Conservation (phyloP, 352 stramenopile species). For the Pythium sukuiense region DNA sequence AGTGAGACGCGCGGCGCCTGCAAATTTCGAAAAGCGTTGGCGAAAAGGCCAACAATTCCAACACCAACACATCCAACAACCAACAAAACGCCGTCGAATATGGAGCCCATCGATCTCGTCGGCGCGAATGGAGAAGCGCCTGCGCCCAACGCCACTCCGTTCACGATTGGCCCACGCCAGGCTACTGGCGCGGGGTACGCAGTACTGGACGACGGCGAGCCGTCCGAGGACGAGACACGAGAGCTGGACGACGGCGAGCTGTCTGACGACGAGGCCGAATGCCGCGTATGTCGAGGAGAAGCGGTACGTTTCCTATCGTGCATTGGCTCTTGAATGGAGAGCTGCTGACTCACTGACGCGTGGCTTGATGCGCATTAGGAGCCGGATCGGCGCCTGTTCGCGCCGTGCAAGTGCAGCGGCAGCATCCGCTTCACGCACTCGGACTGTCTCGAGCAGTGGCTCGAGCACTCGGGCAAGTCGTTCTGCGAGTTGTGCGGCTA, state of each 20-base stretch:
- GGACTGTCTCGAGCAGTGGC: slow-evolving; percentile 94
- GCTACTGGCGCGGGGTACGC: not conserved
- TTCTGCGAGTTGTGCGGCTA: slow-evolving; percentile 94
- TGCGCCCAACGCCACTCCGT: not conserved
- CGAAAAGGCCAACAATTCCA: not conserved
- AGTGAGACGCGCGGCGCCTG: not conserved
- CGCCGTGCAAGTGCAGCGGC: slow-evolving; percentile 93
- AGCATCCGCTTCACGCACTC: slow-evolving; percentile 94
- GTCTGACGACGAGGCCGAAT: slow-evolving; percentile 89
- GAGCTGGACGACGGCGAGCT: slow-evolving; percentile 17
- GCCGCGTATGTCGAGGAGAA: slow-evolving; percentile 92
- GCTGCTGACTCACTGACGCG: slow-evolving; percentile 4
- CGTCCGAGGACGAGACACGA: slow-evolving; percentile 63
- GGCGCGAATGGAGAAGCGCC: not conserved
- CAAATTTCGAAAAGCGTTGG: not conserved
- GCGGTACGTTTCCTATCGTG: slow-evolving; percentile 45
- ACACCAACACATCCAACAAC: too few relatives aligned
- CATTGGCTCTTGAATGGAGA: not conserved
- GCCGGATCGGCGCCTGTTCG: slow-evolving; percentile 68
- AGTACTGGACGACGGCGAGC: slow-evolving; percentile 2
- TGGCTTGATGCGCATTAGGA: slow-evolving; percentile 35
- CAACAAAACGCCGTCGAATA: not conserved
- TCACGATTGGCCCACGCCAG: not conserved
- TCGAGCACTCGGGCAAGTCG: slow-evolving; percentile 90
- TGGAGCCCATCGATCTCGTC: not conserved